Evolutionary conservation across 164 flowering plant species (phyloP).

Genomic region (Cinnamomum chago): DNA sequence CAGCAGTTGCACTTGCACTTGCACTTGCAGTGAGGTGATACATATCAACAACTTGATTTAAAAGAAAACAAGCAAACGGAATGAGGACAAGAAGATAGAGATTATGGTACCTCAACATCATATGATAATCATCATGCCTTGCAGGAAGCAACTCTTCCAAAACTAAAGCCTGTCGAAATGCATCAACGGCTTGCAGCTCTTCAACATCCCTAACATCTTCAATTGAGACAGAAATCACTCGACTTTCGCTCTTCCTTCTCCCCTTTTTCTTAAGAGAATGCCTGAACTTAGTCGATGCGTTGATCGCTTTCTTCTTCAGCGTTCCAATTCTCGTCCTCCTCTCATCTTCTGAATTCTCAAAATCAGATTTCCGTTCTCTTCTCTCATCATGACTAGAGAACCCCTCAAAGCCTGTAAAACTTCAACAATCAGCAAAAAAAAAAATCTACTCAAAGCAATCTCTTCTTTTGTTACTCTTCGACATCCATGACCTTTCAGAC

Average conservation of each 20-base stretch:
- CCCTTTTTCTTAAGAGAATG: conserved; percentile 81
- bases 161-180: conserved; percentile 69
- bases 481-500: too few relatives aligned
- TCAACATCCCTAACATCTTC: conserved; percentile 86
- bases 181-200: conserved; percentile 81
- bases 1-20: too few relatives aligned
- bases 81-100: conserved; percentile 3
- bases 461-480: neutral
- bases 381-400: conserved; percentile 52
- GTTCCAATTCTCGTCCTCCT: conserved; percentile 76
- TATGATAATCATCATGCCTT: conserved; percentile 80
- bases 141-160: conserved; percentile 74
- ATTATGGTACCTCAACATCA: conserved; percentile 70
- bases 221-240: conserved; percentile 69
- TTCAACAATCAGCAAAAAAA: neutral
- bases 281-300: conserved; percentile 76
- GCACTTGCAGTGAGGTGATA: too few relatives aligned
- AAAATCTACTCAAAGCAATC: neutral
- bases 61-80: neutral
- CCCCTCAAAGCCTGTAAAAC: conserved; percentile 51
- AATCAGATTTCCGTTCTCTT: conserved; percentile 82
- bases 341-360: conserved; percentile 90
- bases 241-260: conserved; percentile 60
- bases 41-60: too few relatives aligned
- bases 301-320: conserved; percentile 76